A percentile compares a stretch with the other conserved stretches of the same genome.
These are phyloP conservation scores for Ophiosphaerella korrae DNA, from an alignment of 2,329 filamentous ascomycete genomes.

Conservation along the genomic window DNA sequence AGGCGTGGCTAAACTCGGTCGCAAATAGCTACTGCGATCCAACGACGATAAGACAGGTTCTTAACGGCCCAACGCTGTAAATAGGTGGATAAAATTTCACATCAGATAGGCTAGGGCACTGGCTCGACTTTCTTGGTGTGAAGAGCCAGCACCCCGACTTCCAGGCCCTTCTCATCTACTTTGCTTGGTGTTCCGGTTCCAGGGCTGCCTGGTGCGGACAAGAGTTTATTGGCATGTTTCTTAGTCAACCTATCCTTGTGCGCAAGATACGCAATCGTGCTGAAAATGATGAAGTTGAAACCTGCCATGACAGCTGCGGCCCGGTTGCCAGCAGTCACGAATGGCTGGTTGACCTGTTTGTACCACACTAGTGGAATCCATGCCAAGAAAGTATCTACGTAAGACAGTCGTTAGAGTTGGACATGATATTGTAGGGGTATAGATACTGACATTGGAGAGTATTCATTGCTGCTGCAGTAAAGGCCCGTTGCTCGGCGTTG, in stretches of 20 bases:
- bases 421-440: background rate
- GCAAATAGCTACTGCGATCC: too few species aligned
- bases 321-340: conserved; percentile 16
- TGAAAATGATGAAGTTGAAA: conserved; percentile 17
- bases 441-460: conserved; percentile 10
- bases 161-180: too few species aligned
- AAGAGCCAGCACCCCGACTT: too few species aligned
- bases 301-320: conserved; percentile 16
- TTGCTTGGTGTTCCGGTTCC: too few species aligned
- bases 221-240: background rate
- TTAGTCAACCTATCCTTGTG: conserved; percentile 12
- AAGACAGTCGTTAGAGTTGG: background rate
- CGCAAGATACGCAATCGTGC: conserved; percentile 9
- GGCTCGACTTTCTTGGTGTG: too few species aligned
- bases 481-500: conserved; percentile 14
- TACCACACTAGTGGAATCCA: conserved; percentile 22
- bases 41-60: too few species aligned
- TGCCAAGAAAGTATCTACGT: conserved; percentile 13
- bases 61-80: too few species aligned
- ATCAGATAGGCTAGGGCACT: too few species aligned
- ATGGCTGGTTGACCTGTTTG: conserved; percentile 17
- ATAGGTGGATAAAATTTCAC: too few species aligned
- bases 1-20: too few species aligned
- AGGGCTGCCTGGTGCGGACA: too few species aligned
- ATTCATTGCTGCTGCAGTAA: conserved; percentile 14